Evolutionary conservation across 1,284 basidiomycete species (phyloP), one percentile per base, ranked within the genome.

Genomic region (Salmacisia buchloeana): DNA sequence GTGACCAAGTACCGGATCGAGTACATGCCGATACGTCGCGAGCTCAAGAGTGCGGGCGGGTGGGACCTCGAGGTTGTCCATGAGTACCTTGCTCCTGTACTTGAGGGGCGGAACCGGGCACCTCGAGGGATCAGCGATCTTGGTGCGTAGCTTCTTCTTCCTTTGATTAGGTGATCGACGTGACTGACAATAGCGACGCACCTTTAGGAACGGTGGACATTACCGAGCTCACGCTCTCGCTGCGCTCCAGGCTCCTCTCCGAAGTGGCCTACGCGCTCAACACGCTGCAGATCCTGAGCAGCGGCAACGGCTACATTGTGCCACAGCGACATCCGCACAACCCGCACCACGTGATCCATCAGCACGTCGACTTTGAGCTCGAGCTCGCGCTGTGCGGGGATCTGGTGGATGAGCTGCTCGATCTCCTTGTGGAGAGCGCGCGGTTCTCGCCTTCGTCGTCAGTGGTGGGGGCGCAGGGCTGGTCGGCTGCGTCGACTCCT

Each of bases 181-280:
- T 38, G 36, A 7, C 36, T 38, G 7, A 9, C 36, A n/a, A n/a
- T n/a, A n/a, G 7, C 36, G 7, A 34, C 36, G 36, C 36, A 38
- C 39, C 23, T 18, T 5, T 81, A 39, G 82, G 91, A 21, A 84
- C 84, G 10, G 87, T 98, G 60, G 93, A 97, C 72, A 87, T 97
- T 60, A 91, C 94, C 75, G 87, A 87, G 7, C 83, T 98, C 59
- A 88, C 88, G 39, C 88, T 98, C 88, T 91, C 91, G 34, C 81
- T 98, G 59, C 88, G 92, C 39, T 94, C 91, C 36, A 84, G 94
- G 39, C 81, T 97, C 43, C 85, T 88, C 2, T 84, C 85, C 46
- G 94, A 98, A 78, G 82, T 96, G 46, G 88, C 91, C 2, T 97
- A 94, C 78, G 91, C 90, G 3, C 82, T 98, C 70, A 92, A 92